phyloP scores from a whole-genome alignment of 139 green algal species.

The Monoraphidium neglectum region DNA sequence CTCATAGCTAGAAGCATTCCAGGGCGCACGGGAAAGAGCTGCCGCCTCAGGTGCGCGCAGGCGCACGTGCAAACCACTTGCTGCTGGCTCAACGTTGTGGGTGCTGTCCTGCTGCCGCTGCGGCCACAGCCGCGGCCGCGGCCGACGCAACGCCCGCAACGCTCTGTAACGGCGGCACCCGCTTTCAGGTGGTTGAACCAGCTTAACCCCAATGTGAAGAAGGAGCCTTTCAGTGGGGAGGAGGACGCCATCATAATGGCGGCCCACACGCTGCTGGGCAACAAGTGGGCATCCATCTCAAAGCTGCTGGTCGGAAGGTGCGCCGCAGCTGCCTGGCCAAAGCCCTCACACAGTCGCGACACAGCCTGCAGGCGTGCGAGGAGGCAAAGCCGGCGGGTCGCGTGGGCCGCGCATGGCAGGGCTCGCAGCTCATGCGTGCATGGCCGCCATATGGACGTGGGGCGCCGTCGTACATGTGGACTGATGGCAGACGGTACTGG shows the following conservation, averaged over 20 bases:
- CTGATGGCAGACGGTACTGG: background rate
- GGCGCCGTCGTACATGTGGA: too few species aligned
- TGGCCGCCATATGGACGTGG: too few species aligned
- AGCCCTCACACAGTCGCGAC: background rate
- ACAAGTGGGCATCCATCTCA: constrained; percentile 83
- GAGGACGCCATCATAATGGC: constrained; percentile 48
- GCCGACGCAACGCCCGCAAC: too few species aligned
- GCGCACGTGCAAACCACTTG: background rate
- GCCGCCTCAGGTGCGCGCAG: constrained; percentile 47
- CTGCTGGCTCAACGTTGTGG: background rate
- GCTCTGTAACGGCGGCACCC: background rate
- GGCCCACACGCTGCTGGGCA: constrained; percentile 64
- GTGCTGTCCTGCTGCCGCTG: background rate
- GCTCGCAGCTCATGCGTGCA: too few species aligned
- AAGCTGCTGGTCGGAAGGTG: constrained; percentile 73
- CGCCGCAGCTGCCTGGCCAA: background rate
- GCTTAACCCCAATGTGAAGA: constrained; percentile 46
- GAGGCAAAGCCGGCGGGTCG: background rate
- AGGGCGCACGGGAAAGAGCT: constrained; percentile 64
- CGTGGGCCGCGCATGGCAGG: too few species aligned
- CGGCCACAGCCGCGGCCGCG: too few species aligned
- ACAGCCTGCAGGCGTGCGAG: background rate
- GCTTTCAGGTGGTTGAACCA: constrained; percentile 49
- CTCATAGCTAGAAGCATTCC: constrained; percentile 58
- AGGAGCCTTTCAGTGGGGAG: constrained; percentile 40